Base-by-base conservation (phyloP, 306 rosid genomes). In the Malus fusca region DNA sequence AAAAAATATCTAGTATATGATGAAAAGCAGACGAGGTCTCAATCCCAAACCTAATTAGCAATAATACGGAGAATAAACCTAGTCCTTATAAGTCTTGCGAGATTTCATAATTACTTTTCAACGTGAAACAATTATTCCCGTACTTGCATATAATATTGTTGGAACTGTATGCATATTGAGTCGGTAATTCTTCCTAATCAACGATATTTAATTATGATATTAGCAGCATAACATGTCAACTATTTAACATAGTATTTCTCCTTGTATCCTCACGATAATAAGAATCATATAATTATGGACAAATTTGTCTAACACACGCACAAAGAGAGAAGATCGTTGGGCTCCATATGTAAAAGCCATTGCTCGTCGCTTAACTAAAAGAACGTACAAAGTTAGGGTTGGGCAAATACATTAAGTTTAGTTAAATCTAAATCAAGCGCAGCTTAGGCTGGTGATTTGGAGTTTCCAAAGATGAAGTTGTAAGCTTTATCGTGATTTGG, bases 391-490 rank as follows among this genome's bases (percentile, higher is more conserved):
- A 80, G 78, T 77, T 77, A 35, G 82, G 79, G 43, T 25, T 77
- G 75, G 46, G 71, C 83, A 67, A 62, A 75, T 63, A 77, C 43
- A 75, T 65, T 66, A 74, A 56, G 73, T 26, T 69, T 0, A 70
- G 37, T 15, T 6, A 25, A 56, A 79, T 79, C 78, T 66, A 35
- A 82, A 74, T 37, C 4, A 79, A 86, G 88, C 85, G 81, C 22
- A 82, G 82, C 83, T 89, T 89, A 88, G 87, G 95, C 88, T 83
- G 82, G 70, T 80, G 77, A 80, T 80, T 87, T 85, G 67, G 88
- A 48, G 79, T 25, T 84, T 89, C 84, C 90, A 82, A 84, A 83
- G 89, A 82, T 58, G 71, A 82, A 86, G 80, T 64, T 88, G 92
- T 77, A 82, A 88, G 88, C 88, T 83, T 91, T 86, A 83, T 89